Conservation (phyloP, 352 stramenopile species). For the Globisporangium spinosum region DNA sequence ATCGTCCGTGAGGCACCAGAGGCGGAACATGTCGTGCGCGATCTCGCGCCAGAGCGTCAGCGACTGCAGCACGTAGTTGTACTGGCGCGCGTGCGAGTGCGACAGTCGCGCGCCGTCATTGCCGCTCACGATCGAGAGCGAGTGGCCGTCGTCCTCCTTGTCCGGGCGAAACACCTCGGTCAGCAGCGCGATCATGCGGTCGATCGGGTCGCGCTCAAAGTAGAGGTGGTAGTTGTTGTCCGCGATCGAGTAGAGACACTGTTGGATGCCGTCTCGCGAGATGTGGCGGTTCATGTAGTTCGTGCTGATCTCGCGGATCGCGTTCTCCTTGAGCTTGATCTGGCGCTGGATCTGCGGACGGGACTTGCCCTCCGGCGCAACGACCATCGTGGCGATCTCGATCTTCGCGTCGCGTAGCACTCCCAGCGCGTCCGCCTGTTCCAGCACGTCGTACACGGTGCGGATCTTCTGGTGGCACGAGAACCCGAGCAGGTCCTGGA, state of each 20-base stretch:
- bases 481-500: conserved; percentile 86
- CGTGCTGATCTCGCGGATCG: conserved; percentile 84
- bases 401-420: conserved; percentile 88
- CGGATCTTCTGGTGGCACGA: conserved; percentile 78
- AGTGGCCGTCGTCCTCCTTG: conserved; percentile 66
- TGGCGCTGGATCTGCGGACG: conserved; percentile 87
- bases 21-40: conserved; percentile 94
- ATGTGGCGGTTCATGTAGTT: conserved; percentile 55
- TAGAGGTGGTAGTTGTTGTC: conserved; percentile 98
- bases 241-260: conserved; percentile 95
- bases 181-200: conserved; percentile 92
- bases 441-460: conserved; percentile 90
- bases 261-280: conserved; percentile 86
- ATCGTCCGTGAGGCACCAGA: conserved; percentile 94
- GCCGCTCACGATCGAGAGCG: conserved; percentile 91
- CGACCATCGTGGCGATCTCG: conserved; percentile 92
- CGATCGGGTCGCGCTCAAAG: conserved; percentile 95
- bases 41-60: conserved; percentile 96
- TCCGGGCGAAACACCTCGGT: conserved; percentile 84
- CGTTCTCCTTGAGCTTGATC: conserved; percentile 92
- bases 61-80: conserved; percentile 95
- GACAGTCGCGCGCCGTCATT: conserved; percentile 92
- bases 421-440: conserved; percentile 57
- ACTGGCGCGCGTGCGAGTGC: conserved; percentile 94
- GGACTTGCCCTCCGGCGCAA: conserved; percentile 89